phyloP scores from a whole-genome alignment of 768 basidiomycete species.

The Cystobasidium tubakii region DNA sequence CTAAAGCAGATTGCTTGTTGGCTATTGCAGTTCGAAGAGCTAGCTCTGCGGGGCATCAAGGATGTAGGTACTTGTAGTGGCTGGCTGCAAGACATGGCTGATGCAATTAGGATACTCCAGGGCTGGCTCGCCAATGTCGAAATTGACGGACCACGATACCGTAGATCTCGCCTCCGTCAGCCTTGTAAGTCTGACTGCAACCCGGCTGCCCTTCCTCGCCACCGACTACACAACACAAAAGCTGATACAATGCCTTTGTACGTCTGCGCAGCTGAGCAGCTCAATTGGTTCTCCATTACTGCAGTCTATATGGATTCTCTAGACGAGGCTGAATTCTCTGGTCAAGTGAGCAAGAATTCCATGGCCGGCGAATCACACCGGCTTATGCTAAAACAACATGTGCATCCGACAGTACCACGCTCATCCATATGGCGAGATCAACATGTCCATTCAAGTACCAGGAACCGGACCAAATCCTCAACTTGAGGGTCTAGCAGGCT shows the following conservation, averaged over 20 bases:
- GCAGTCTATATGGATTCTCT: conserved; percentile 26
- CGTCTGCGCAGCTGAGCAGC: conserved; percentile 10
- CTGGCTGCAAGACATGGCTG: neutral
- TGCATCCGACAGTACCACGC: conserved; percentile 15
- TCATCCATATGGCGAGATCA: conserved; percentile 27
- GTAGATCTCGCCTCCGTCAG: conserved; percentile 20
- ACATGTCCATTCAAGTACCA: conserved; percentile 28
- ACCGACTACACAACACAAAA: too few species aligned
- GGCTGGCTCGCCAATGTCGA: conserved; percentile 21
- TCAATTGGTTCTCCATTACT: conserved; percentile 29
- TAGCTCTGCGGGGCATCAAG: conserved; percentile 9
- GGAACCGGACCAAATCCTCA: conserved; percentile 24
- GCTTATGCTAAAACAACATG: neutral
- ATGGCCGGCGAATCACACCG: too few species aligned
- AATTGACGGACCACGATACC: conserved; percentile 16
- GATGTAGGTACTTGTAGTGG: neutral
- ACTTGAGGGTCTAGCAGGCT: conserved; percentile 11
- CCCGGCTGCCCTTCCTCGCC: too few species aligned
- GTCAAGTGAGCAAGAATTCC: neutral
- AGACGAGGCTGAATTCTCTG: conserved; percentile 11
- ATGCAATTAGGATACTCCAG: neutral
- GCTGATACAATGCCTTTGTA: too few species aligned
- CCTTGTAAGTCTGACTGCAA: neutral
- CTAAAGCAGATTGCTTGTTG: neutral
- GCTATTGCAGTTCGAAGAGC: conserved; percentile 20